These are phyloP conservation scores for Eutrema heterophyllum DNA, from an alignment of 345 rosid species.

Conservation along the genomic window DNA sequence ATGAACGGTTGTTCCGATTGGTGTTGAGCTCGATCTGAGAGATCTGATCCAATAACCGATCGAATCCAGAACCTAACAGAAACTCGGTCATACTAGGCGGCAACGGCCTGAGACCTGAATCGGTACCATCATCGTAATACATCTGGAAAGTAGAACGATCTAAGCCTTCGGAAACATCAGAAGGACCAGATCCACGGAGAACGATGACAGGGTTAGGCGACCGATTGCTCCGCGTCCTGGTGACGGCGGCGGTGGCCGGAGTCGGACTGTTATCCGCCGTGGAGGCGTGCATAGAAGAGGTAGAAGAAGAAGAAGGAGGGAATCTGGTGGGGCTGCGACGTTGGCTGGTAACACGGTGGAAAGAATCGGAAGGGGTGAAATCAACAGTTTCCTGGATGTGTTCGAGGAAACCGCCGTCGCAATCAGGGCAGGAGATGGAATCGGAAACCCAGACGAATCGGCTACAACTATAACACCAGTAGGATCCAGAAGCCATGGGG, in stretches of 20 bases:
- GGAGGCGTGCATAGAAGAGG: constrained; percentile 15
- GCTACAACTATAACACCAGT: constrained; percentile 89
- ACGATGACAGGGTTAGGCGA: constrained; percentile 84
- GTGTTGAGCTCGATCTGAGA: constrained; percentile 72
- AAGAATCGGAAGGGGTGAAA: constrained; percentile 29
- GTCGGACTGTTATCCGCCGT: not conserved
- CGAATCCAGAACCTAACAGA: constrained; percentile 82
- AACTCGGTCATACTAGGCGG: constrained; percentile 84
- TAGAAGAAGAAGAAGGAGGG: constrained; percentile 8
- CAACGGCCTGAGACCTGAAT: constrained; percentile 73
- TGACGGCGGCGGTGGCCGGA: not conserved
- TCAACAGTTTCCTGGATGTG: constrained; percentile 46
- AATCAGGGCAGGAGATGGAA: constrained; percentile 60
- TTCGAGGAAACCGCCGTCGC: constrained; percentile 78
- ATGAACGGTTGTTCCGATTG: constrained; percentile 40
- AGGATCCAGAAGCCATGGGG: constrained; percentile 58
- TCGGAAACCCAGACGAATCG: constrained; percentile 54
- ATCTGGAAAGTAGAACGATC: constrained; percentile 52
- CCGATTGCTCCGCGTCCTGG: constrained; percentile 33
- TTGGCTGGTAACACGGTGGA: constrained; percentile 10
- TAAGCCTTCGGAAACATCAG: constrained; percentile 24
- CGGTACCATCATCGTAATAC: constrained; percentile 80
- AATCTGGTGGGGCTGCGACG: constrained; percentile 38
- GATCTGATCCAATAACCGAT: constrained; percentile 70
- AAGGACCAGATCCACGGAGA: constrained; percentile 55